Conservation (phyloP, 352 stramenopile genomes). For the Sclerospora graminicola region DNA sequence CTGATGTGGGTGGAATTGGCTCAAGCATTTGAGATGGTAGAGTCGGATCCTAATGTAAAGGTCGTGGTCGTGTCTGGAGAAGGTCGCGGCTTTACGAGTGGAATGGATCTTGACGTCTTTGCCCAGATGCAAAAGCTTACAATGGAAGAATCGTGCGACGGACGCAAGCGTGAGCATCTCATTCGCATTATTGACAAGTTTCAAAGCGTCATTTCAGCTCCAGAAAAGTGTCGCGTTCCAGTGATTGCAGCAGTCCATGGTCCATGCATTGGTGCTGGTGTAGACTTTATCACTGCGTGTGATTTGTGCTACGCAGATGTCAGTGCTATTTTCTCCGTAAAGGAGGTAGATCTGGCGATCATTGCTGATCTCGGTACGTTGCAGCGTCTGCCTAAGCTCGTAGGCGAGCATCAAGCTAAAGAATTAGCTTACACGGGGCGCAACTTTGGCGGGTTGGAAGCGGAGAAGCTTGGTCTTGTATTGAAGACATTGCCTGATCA, state of each 20-base stretch:
- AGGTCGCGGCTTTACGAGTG: slow-evolving; percentile 75
- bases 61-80: slow-evolving; percentile 72
- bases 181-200: slow-evolving; percentile 75
- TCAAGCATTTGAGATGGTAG: slow-evolving; percentile 54
- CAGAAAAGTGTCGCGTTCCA: slow-evolving; percentile 74
- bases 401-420: slow-evolving; percentile 78
- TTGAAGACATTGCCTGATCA: slow-evolving; percentile 55
- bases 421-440: slow-evolving; percentile 81
- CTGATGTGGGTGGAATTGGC: slow-evolving; percentile 81
- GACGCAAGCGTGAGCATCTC: slow-evolving; percentile 70
- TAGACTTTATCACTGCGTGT: slow-evolving; percentile 84
- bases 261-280: slow-evolving; percentile 70
- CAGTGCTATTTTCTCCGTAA: slow-evolving; percentile 77
- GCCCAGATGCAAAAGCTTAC: slow-evolving; percentile 60
- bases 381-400: slow-evolving; percentile 75
- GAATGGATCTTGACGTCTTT: slow-evolving; percentile 86
- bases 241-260: slow-evolving; percentile 77
- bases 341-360: slow-evolving; percentile 85
- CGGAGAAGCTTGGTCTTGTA: slow-evolving; percentile 67
- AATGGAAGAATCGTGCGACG: slow-evolving; percentile 52
- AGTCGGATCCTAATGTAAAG: slow-evolving; percentile 53
- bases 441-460: slow-evolving; percentile 67
- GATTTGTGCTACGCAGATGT: slow-evolving; percentile 80
- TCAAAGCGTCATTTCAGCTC: slow-evolving; percentile 74
- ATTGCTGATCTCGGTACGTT: slow-evolving; percentile 84